Evolutionary conservation across 2,329 filamentous ascomycete species (phyloP), one percentile per base, ranked within the genome.

Genomic region (Neofusicoccum laricinum): DNA sequence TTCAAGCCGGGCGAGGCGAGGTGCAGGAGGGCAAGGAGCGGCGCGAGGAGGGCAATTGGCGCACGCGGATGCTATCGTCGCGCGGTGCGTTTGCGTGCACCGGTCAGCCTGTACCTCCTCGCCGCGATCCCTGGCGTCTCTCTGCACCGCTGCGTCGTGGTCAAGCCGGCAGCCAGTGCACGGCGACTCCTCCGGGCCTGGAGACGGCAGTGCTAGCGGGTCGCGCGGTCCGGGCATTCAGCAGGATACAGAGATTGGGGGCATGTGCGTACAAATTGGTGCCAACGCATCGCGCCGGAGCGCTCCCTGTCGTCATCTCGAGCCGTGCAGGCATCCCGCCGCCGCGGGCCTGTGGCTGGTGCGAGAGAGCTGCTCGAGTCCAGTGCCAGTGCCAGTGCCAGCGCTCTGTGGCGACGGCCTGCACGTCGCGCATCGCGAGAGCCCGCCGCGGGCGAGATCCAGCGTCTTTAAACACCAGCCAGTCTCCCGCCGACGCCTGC

Each of bases 261-360:
- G 55, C 55, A 46, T 59, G 55, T 59, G 55, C 55, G 55, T 59
- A 59, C 55, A 59, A 59, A 59, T 59, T 58, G 38, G 55, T 59
- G 55, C 55, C 55, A 59, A 59, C 55, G 55, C 55, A 59, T 59
- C 53, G 53, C 36, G 19, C 53, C 53, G 53, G 53, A 58, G 53
- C 53, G 21, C 53, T 58, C 53, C 53, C 53, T 58, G 53, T 58
- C 53, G 53, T 58, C 55, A 59, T 59, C 55, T 59, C 55, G 32
- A 46, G 40, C 55, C 55, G 55, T 59, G 55, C 55, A 59, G 55
- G 30, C 55, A 32, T 59, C 40, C 55, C 53, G 40, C 51, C 38
- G 53, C 51, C 51, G 51, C 51, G 51, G 51, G 51, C 21, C 53
- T 45, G 38, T 45, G 40, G 53, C 53, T 55, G 53, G 53, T 45